Base-by-base conservation (phyloP, 257 asterid species). In the Linaria vulgaris region DNA sequence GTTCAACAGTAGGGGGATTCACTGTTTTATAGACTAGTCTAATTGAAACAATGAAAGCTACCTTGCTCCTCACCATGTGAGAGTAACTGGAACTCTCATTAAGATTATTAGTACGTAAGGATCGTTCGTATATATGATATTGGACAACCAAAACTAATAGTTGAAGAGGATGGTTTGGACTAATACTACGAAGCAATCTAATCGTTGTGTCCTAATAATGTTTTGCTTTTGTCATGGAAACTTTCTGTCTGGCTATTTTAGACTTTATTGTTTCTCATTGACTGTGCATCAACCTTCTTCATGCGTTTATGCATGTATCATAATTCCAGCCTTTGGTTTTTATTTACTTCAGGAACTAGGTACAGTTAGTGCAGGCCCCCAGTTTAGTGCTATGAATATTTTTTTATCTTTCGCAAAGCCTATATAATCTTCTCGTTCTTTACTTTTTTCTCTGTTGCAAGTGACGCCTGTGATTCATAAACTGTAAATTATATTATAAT, bases 401-500 rank as follows among this genome's bases (percentile, higher is more conserved):
- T 27, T 51, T 51, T 48, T 37, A 17, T 3, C n/a, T 38, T 21
- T 21, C 15, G 45, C 15, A 30, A 9, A 23, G 25, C 8, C 2
- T 52, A 15, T 16, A 9, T n/a, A 6, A 30, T 6, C 37, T 30
- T 21, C 9, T 60, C 9, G 6, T 3, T 27, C 34, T 27, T 2
- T 6, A 27, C 6, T 27, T 27, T 65, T 43, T 14, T n/a, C 39
- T 16, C n/a, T 64, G 37, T 48, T 48, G 16, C 16, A 20, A 19
- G 49, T 21, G 34, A 34, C 37, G 48, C 16, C 16, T 16, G n/a
- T 10, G 49, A 64, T 22, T 38, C 22, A 37, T 47, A 17, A 45
- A n/a, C 44, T 46, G 57, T 46, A 27, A 27, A 19, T 16, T 47
- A 48, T 56, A 61, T 3, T 51, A 59, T 27, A 19, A n/a, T 47